Evolutionary conservation across 108 stramenopile species (phyloP).

Genomic region (Aurantiochytrium sp.): DNA sequence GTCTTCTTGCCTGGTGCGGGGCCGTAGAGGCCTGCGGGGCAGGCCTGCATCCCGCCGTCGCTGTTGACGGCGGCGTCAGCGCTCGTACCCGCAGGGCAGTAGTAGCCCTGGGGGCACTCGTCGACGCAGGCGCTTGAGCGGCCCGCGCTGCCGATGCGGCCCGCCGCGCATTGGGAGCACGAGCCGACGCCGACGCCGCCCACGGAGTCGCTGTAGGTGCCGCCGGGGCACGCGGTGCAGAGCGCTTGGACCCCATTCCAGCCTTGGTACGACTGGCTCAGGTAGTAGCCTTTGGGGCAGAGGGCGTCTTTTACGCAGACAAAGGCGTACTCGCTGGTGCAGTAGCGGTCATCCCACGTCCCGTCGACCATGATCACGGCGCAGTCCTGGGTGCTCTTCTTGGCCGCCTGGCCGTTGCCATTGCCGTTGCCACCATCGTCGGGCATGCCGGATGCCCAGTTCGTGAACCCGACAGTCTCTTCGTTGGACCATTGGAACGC

Average conservation of each 20-base stretch:
- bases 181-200: not conserved
- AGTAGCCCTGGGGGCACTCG: not conserved
- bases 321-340: not conserved
- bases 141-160: not conserved
- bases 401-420: too few species aligned
- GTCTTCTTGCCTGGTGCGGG: not conserved
- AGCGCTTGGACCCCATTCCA: not conserved
- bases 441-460: not conserved
- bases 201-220: not conserved
- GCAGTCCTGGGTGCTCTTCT: not conserved
- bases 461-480: not conserved
- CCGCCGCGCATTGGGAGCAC: not conserved
- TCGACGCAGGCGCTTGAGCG: not conserved
- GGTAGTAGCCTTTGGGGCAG: not conserved
- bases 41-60: not conserved
- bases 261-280: not conserved
- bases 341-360: not conserved
- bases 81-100: not conserved
- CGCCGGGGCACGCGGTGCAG: not conserved
- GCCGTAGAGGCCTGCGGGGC: not conserved
- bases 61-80: not conserved
- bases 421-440: not conserved
- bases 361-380: not conserved
- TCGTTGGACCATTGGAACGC: not conserved
- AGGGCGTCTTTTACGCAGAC: not conserved